Base-by-base conservation (phyloP, 257 asterid genomes). In the Solanum virginianum region DNA sequence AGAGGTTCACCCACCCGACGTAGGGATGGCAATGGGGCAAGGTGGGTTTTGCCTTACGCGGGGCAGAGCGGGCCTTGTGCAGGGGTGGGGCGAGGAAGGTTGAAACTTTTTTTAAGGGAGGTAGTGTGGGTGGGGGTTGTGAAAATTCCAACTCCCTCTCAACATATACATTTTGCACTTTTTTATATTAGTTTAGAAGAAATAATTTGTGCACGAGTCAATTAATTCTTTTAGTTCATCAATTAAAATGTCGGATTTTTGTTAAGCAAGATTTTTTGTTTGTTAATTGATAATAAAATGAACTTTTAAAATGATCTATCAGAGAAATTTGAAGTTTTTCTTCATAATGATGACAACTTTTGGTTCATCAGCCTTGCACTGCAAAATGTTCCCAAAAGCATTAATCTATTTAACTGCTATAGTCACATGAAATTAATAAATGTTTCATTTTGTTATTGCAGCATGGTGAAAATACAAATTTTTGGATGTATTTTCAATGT, bases 391-490 rank as follows among this genome's bases (percentile, higher is more conserved):
- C 3, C 49, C 3, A 8, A 14, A 5, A 75, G 9, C 12, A 45
- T 1, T 59, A 59, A 20, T 59, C 3, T 22, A 49, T 7, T 24
- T 24, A 14, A 14, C 51, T 14, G 60, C 6, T 49, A 16, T 36
- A 81, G 45, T 24, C 11, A 3, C 74, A 10, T 4, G 43, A n/a
- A 47, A 59, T 24, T 24, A 82, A 10, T 43, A 62, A 12, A n/a
- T 56, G 43, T 15, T 16, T 16, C 63, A 14, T 15, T 77, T 77
- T 39, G 11, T 57, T 60, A 26, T 83, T 86, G 53, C 83, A 88
- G 88, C 87, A 88, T 84, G 90, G 81, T 62, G 68, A 87, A 63
- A 75, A 84, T 86, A 60, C 66, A n/a, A 57, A 8, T 45, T 45
- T 45, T 45, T 8, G 11, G 3, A 8, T 53, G 1, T 7, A 16